Evolutionary conservation across 164 flowering plant genomes (phyloP), one percentile per base, ranked within the genome.

Genomic region (Chloranthus sessilifolius): DNA sequence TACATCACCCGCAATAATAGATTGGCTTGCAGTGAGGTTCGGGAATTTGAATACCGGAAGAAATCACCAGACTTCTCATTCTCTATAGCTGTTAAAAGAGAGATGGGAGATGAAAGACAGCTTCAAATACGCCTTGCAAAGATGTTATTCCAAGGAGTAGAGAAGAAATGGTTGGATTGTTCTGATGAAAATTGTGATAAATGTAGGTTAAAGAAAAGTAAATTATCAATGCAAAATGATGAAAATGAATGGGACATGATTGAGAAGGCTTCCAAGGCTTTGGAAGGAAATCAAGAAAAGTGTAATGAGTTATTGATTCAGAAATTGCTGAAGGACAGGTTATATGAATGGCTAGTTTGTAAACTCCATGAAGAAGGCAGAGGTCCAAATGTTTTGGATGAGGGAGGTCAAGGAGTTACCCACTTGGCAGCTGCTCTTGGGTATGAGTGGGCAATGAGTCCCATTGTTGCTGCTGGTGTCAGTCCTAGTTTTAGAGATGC

Each of bases 371-470:
- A 82, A 60, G 79, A 51, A 23, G 87, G 68, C 19, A 79, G 67
- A 60, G 87, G 80, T 21, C 77, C 77, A 4, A 53, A 67, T 62
- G 20, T 75, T 37, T 62, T 74, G 63, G 85, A 80, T 70, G 68
- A 70, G 2, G 56, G 69, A 47, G 90, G 95, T 22, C 84, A 69
- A 68, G 91, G 91, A 36, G 74, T 76, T 15, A 61, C 83, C 14
- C 91, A 86, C 52, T 66, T 86, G 61, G 85, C 83, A 29, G 81
- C 95, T 65, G 73, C 88, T 52, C 86, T 83, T 58, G 95, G 95
- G 38, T 86, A 81, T 67, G 81, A 64, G 19, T 83, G 88, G 88
- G 88, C 84, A 19, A 69, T 86, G 58, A 23, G 24, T 9, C 78
- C 78, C 19, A 73, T 81, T 38, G 61, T 79, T 60, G 80, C 78